Base-by-base conservation (phyloP, 768 basidiomycete genomes). In the Lyophyllum decastes region DNA sequence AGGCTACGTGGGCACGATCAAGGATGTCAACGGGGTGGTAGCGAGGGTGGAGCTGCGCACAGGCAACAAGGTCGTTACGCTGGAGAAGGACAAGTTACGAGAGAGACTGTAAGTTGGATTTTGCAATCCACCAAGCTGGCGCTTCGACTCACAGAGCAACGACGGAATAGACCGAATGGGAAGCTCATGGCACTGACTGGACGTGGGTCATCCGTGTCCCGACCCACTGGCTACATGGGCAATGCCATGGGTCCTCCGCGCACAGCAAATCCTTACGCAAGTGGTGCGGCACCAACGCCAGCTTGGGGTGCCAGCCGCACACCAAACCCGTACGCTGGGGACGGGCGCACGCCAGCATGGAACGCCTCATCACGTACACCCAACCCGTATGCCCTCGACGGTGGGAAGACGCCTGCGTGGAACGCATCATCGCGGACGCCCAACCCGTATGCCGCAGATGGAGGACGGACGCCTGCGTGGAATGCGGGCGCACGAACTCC, bases 21-120 rank as follows among this genome's bases (percentile, higher is more conserved):
- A 95, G 73, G 97, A 98, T 68, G 92, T 94, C 26, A 96, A 95
- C 57, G 96, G 95, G 4, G 79, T 81, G 38, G 78, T 86, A 55
- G 92, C 90, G 1, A 84, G 97, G 41, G 94, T 99, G 14, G 97
- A 98, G 72, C 77, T 99, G n/a, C 88, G 94, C 14, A 89, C 89
- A 38, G 79, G 80, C 17, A 95, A 95, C 72, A 95, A 93, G 72
- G 79, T 95, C 21, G 87, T 99, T 57, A 88, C 88, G 38, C 87
- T 98, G 56, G 89, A 91, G 48, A 92, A 94, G 67, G 81, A 82
- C 45, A 92, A 91, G 67, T 72, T 96, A 19, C 81, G 84, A 60
- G 81, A 87, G 55, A 82, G 88, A 73, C 70, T 85, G 92, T 93
- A 67, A 67, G 90, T 81, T n/a, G 34, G 24, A 47, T 17, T n/a